Base-by-base conservation (phyloP, 257 asterid species). In the Fraxinus cuspidata region DNA sequence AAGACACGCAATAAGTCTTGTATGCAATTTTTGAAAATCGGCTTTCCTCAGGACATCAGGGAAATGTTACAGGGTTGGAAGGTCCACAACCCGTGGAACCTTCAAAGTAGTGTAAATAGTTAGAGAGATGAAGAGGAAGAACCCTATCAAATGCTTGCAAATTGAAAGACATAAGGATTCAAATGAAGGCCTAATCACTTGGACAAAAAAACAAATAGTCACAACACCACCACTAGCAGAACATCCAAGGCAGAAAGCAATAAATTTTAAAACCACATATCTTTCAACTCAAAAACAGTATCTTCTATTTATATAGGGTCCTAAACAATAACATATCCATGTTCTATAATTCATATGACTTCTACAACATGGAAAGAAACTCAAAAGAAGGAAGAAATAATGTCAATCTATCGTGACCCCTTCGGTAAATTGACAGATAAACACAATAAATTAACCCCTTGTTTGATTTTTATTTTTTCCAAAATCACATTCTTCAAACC, bases 111-210 rank as follows among this genome's bases (percentile, higher is more conserved):
- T 96, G 87, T 90, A 96, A 86, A 93, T 89, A 75, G 99, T 96
- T 83, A 96, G 82, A 65, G 88, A 73, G 53, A 96, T 95, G 88
- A 96, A 96, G 83, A 96, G 88, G 86, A 96, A 92, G 92, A 96
- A 96, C 74, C 99, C 99, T 79, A 96, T 91, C 88, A 96, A 92
- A 86, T 96, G 99, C 91, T 98, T 93, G 94, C 87, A 82, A 78
- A 78, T 65, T 7, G 69, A 67, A 78, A 74, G 42, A 73, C 7
- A 58, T 58, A 21, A 32, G 15, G 8, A 60, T 60, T 60, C 29
- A 25, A 60, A 23, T 60, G 67, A 25, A 7, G 42, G 12, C 12
- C 42, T 1, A 38, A 38, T 38, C 42, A 38, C 42, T 0, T 38
- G 1, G 8, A 38, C 42, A 38, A 68, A 31, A 70, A 67, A 70